Conservation (phyloP, 2,329 filamentous ascomycete genomes). For the Pestalotiopsis sp. region DNA sequence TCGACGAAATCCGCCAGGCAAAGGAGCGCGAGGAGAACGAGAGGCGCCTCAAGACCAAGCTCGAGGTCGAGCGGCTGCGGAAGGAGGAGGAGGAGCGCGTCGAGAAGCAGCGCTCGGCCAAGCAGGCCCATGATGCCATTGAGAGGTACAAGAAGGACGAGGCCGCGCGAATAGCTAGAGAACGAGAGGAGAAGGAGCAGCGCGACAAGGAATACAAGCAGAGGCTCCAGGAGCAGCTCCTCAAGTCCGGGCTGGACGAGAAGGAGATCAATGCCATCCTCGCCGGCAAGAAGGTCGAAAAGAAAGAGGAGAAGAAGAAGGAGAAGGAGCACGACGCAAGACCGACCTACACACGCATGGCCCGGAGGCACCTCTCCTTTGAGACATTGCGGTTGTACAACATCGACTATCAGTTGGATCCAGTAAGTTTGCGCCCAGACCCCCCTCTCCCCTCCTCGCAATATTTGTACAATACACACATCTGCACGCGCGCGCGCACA, state of each 20-base stretch:
- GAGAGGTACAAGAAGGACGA: slow-evolving; percentile 55
- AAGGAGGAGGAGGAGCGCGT: slow-evolving; percentile 47
- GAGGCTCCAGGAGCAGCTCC: slow-evolving; percentile 59
- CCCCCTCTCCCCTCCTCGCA: too few relatives aligned
- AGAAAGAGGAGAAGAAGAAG: slow-evolving; percentile 47
- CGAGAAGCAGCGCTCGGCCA: slow-evolving; percentile 45
- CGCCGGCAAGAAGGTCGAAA: slow-evolving; percentile 44
- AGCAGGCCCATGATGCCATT: slow-evolving; percentile 52
- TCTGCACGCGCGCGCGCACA: too few relatives aligned
- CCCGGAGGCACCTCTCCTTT: slow-evolving; percentile 61
- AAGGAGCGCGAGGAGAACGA: slow-evolving; percentile 53
- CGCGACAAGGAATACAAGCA: slow-evolving; percentile 57
- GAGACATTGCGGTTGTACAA: slow-evolving; percentile 60
- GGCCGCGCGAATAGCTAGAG: slow-evolving; percentile 47
- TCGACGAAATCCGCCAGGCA: slow-evolving; percentile 38
- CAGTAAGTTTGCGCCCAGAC: slow-evolving; percentile 41
- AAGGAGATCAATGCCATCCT: slow-evolving; percentile 61
- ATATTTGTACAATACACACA: too few relatives aligned
- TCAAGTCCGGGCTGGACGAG: slow-evolving; percentile 61
- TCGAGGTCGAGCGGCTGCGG: slow-evolving; percentile 51
- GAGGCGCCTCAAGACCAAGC: slow-evolving; percentile 53
- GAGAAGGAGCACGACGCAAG: slow-evolving; percentile 33
- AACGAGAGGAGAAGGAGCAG: slow-evolving; percentile 50
- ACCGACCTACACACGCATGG: slow-evolving; percentile 67
- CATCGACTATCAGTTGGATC: slow-evolving; percentile 61